These are phyloP conservation scores for Tolypocladium ovalisporum DNA, from an alignment of 2,329 filamentous ascomycete species.

Conservation along the genomic window DNA sequence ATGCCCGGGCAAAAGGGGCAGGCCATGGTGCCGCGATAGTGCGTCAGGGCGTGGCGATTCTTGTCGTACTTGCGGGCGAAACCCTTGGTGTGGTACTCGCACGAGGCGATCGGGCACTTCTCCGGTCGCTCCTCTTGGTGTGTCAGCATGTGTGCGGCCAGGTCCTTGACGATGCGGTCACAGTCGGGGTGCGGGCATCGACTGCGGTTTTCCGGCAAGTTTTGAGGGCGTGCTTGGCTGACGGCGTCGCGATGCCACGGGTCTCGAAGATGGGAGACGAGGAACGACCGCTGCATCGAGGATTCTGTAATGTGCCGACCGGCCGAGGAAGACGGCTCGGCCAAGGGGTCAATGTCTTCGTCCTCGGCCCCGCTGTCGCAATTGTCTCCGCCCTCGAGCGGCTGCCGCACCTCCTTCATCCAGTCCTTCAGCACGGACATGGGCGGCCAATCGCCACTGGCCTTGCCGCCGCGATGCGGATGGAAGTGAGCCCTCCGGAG, in stretches of 20 bases:
- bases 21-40: constrained; percentile 97
- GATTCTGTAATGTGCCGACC: constrained; percentile 5
- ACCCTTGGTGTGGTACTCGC: constrained; percentile 88
- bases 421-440: constrained; percentile 48
- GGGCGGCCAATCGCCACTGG: constrained; percentile 47
- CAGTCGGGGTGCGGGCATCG: constrained; percentile 47
- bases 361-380: constrained; percentile 39
- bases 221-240: constrained; percentile 17
- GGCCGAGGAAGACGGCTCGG: constrained; percentile 4
- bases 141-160: constrained; percentile 88
- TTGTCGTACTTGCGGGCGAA: constrained; percentile 98
- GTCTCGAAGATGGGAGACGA: constrained; percentile 7
- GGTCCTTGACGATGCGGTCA: constrained; percentile 49
- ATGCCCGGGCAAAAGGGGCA: constrained; percentile 91
- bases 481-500: constrained; percentile 46
- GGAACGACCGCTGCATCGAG: constrained; percentile 1
- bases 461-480: constrained; percentile 42
- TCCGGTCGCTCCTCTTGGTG: constrained; percentile 90
- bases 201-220: constrained; percentile 29
- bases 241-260: constrained; percentile 12
- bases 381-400: constrained; percentile 33
- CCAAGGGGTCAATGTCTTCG: constrained; percentile 15
- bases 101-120: constrained; percentile 88
- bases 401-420: constrained; percentile 48
- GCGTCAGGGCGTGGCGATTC: constrained; percentile 89